Evolutionary conservation across 2,329 filamentous ascomycete genomes (phyloP), one percentile per base, ranked within the genome.

Genomic region (Fusarium newnesense): DNA sequence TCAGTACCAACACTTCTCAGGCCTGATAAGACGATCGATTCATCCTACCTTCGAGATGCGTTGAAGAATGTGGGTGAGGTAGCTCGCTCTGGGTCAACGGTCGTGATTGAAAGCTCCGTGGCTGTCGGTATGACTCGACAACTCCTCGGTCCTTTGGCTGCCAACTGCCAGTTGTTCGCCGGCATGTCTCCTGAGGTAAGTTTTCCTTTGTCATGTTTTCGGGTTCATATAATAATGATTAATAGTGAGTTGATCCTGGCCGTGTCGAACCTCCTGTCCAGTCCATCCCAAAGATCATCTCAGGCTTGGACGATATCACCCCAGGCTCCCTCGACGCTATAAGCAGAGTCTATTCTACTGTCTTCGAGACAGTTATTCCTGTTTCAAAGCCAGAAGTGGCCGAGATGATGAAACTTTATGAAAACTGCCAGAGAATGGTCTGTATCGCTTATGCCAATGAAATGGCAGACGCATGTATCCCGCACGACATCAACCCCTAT

Each of bases 391-490:
- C 87, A 5, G 87, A 89, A 73, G 85, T 88, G 3, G 87, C 87
- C 4, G 87, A 88, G 77, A 88, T 88, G 85, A 86, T 83, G 65
- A 89, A 89, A 75, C 78, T 88, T 10, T 89, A 88, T 75, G 87
- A 88, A 69, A 89, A 89, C 74, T 89, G 87, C 76, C 85, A 88
- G 74, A 81, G 87, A 7, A 88, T 87, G 84, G 78, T 88, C n/a
- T 82, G 82, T 68, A 86, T 87, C 44, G 86, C 87, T 2, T 89
- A 85, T 68, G 85, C 83, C 62, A 88, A 88, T 70, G 86, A 88
- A 70, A 88, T 88, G 84, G 85, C 86, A 6, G 85, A 88, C 65
- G 86, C 87, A 5, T 88, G 86, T 67, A 56, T 77, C 13, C 69
- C 78, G 0, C 81, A 84, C 37, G 81, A 76, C 28, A 87, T 88